A percentile compares a stretch with the other conserved stretches of the same genome.
Conservation (phyloP, 2,329 filamentous ascomycete genomes). For the Cercospora beticola region DNA sequence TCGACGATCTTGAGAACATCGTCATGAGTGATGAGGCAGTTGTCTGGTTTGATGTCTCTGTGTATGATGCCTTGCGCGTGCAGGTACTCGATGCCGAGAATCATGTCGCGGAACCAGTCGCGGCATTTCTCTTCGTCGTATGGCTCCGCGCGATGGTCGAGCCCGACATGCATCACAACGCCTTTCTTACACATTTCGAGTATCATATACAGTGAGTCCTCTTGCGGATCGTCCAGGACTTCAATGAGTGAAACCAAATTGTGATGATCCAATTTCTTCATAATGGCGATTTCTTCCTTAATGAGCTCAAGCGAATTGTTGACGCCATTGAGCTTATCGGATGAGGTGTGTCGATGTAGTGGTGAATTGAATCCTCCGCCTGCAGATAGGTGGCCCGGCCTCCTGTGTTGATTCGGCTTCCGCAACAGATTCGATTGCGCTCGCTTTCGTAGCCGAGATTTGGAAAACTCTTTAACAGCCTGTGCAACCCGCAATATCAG, state of each 20-base stretch:
- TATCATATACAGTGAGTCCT: slow-evolving; percentile 97
- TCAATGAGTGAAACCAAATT: slow-evolving; percentile 94
- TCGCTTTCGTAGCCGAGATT: slow-evolving; percentile 81
- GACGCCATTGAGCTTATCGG: slow-evolving; percentile 50
- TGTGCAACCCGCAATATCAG: slow-evolving; percentile 41
- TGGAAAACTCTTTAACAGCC: slow-evolving; percentile 98
- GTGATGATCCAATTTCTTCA: slow-evolving; percentile 96
- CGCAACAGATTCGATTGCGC: slow-evolving; percentile 86
- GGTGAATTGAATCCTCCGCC: slow-evolving; percentile 63
- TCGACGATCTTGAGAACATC: slow-evolving; percentile 96
- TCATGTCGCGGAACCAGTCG: slow-evolving; percentile 91
- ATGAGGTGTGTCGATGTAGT: slow-evolving; percentile 59
- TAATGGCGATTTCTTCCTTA: slow-evolving; percentile 94
- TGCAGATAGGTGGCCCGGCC: slow-evolving; percentile 53
- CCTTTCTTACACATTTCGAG: slow-evolving; percentile 99
- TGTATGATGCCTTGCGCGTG: slow-evolving; percentile 94
- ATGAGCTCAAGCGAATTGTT: slow-evolving; percentile 82
- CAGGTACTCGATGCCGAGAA: slow-evolving; percentile 91
- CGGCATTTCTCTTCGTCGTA: slow-evolving; percentile 81
- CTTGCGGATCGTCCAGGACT: slow-evolving; percentile 90
- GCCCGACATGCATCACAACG: slow-evolving; percentile 90
- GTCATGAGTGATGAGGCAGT: slow-evolving; percentile 83
- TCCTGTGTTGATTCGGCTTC: slow-evolving; percentile 55
- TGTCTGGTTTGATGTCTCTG: slow-evolving; percentile 96
- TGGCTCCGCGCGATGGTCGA: slow-evolving; percentile 78